Evolutionary conservation across 495 filamentous ascomycete genomes (phyloP), one percentile per base, ranked within the genome.

Genomic region (Annulohypoxylon stygium): DNA sequence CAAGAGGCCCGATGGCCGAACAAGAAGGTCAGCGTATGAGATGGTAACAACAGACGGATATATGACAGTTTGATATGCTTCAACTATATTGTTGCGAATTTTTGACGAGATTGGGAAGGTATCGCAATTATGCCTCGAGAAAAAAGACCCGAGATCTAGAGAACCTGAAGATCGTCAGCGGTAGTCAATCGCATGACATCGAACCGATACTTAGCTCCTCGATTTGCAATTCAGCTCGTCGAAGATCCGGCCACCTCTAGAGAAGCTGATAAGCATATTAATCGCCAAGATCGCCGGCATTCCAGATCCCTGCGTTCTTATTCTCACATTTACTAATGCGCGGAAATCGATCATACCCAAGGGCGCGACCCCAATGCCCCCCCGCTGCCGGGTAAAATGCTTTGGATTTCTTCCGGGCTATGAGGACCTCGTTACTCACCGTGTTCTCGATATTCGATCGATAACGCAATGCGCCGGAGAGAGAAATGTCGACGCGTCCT

Each of bases 161-260:
- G n/a, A 14, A 45, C 20, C 12, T 45, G 41, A 53, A 59, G 25
- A 34, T 55, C 37, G 25, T 36, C 36, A 50, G 25, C 41, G 45
- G 43, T 50, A 12, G 59, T 12, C 65, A 74, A 37, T 66, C 57
- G 71, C 57, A 62, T 66, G 61, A 51, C 50, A 69, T 65, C 37
- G 47, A 51, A n/a, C 33, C 36, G 20, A 1, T 43, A 48, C 45
- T 11, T 50, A 34, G 57, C 55, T 59, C 34, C 48, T 57, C 47
- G 50, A 74, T 67, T 74, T 67, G 58, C 71, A 70, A 74, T 63
- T 54, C 71, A 70, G 66, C 67, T 67, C 34, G 50, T 69, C 58
- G 62, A 74, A 45, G 67, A 70, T 70, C 67, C 57, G 71, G 71
- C 33, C 39, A 63, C 43, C 37, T 54, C 57, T 51, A 26, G 36